Evolutionary conservation across 257 asterid species (phyloP), one percentile per base, ranked within the genome.

Genomic region (Henckelia pumila): DNA sequence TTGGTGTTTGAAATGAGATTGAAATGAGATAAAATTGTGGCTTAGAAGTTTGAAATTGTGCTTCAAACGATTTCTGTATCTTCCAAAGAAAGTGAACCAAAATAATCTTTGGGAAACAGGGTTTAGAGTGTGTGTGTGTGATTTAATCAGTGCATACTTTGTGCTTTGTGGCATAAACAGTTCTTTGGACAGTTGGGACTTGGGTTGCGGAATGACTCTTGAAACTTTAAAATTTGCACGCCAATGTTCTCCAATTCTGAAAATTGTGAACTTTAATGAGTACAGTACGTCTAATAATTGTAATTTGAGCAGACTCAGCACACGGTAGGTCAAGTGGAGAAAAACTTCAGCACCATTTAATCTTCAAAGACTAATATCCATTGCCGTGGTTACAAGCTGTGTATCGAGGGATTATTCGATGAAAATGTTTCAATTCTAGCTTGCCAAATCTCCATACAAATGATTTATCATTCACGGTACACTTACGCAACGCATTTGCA

Each of bases 381-480:
- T 13, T 44, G 19, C 52, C 19, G 17, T 2, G 19, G 53, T 55
- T 4, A 44, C 30, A 37, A 53, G n/a, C 23, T 28, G 25, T 53
- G 5, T 47, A 66, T n/a, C n/a, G 29, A 53, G 0, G 20, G 8
- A 21, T 23, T 17, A 53, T 61, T 40, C 35, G 37, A 47, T 61
- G 69, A 66, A 67, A 63, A 35, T 23, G 21, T 32, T 67, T 37
- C 60, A n/a, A 37, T 62, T 32, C 49, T 63, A 56, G 53, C 67
- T 64, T 11, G 49, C 68, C 50, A 56, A 22, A 56, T 25, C 23
- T 67, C 40, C 55, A 44, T 19, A 35, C 60, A 63, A 35, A 44
- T 47, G 59, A 22, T 35, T 40, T 68, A 22, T 49, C 56, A 29
- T 40, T 66, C 56, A 23, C 23, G 56, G 61, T 60, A 49, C 14